These are phyloP conservation scores for Trichoderma endophyticum DNA, from an alignment of 2,329 filamentous ascomycete species.

Conservation along the genomic window DNA sequence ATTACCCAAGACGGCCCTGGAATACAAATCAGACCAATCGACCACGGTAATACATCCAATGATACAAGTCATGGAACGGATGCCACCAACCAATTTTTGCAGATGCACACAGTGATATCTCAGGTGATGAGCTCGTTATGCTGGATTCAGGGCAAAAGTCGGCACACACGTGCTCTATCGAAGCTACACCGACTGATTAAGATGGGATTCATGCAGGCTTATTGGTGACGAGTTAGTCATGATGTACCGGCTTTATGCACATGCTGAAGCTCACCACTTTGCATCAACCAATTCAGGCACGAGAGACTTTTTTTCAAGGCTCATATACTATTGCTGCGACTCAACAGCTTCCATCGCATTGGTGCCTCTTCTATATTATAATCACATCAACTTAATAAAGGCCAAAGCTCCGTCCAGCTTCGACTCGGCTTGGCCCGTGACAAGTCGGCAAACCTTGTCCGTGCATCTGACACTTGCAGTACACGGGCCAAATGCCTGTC, in stretches of 20 bases:
- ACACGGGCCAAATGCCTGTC: not conserved
- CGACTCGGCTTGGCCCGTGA: not conserved
- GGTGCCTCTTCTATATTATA: too few species aligned
- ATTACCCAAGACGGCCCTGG: not conserved
- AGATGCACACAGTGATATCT: not conserved
- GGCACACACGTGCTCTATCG: not conserved
- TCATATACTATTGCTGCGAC: not conserved
- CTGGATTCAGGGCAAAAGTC: not conserved
- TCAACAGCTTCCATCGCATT: not conserved
- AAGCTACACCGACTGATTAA: not conserved
- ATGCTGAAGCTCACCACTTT: not conserved
- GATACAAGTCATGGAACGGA: not conserved
- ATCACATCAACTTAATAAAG: not conserved
- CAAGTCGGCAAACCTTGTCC: not conserved
- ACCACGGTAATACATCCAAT: not conserved
- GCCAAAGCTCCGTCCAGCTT: not conserved
- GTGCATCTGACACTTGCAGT: not conserved
- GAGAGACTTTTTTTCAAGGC: rapidly evolving
- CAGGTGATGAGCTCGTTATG: not conserved
- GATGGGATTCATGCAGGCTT: not conserved
- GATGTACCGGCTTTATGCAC: not conserved
- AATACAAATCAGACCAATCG: not conserved
- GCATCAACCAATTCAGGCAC: not conserved
- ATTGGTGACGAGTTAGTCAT: not conserved
- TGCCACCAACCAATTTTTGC: not conserved